phyloP scores from a whole-genome alignment of 1,284 basidiomycete genomes.

The Trichosporon ovoides region DNA sequence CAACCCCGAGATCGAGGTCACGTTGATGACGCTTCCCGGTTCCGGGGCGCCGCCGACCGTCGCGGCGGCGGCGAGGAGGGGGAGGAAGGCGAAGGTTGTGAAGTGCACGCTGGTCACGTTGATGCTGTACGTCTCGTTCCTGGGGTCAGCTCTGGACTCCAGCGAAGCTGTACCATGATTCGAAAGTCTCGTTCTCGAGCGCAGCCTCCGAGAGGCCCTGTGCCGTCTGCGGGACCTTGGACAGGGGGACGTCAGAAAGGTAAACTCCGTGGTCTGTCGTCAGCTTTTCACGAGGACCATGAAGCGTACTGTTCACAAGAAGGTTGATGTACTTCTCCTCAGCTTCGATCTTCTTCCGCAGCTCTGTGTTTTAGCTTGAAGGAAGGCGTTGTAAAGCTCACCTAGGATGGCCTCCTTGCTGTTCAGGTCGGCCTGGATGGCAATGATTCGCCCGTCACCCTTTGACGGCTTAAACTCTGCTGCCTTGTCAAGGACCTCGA shows the following conservation, averaged over 20 bases:
- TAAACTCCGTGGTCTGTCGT: slow-evolving; percentile 43
- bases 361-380: slow-evolving; percentile 20
- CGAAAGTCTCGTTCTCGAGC: slow-evolving; percentile 41
- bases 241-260: slow-evolving; percentile 26
- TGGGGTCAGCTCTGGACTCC: background rate
- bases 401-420: slow-evolving; percentile 42
- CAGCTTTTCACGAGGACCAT: background rate
- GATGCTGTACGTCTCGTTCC: slow-evolving; percentile 34
- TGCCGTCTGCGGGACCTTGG: slow-evolving; percentile 36
- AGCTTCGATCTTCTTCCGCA: slow-evolving; percentile 27
- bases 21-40: slow-evolving; percentile 44
- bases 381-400: background rate
- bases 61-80: slow-evolving; percentile 41
- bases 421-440: slow-evolving; percentile 40
- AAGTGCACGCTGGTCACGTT: slow-evolving; percentile 46
- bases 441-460: slow-evolving; percentile 31
- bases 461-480: slow-evolving; percentile 19
- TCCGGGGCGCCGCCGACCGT: slow-evolving; percentile 31
- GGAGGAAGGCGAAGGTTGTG: slow-evolving; percentile 46
- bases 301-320: slow-evolving; percentile 37
- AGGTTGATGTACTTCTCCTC: slow-evolving; percentile 41
- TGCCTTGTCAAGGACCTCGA: slow-evolving; percentile 37
- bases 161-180: slow-evolving; percentile 28
- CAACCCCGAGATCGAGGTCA: slow-evolving; percentile 25
- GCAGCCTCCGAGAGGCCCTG: slow-evolving; percentile 40